Conservation (phyloP, 2,329 filamentous ascomycete species). For the Pseudogymnoascus verrucosus region DNA sequence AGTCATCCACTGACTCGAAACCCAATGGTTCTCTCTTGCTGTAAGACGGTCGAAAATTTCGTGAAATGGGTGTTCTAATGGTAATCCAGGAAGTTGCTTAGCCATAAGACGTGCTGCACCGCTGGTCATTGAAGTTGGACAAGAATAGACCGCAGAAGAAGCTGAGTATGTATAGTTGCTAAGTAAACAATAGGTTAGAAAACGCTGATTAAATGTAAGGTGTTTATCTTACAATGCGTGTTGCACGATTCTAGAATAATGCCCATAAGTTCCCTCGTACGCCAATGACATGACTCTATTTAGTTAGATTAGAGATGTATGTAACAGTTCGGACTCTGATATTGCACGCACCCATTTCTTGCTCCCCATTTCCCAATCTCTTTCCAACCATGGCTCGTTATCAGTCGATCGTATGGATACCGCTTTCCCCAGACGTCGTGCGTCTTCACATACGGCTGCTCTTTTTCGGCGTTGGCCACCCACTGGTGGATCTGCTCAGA, state of each 20-base stretch:
- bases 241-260: conserved; percentile 35
- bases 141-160: conserved; percentile 40
- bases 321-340: not conserved
- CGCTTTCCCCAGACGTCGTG: conserved; percentile 11
- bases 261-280: conserved; percentile 32
- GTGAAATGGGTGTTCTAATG: conserved; percentile 23
- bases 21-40: conserved; percentile 38
- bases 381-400: conserved; percentile 13
- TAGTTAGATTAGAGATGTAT: not conserved
- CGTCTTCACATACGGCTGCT: conserved; percentile 9
- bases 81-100: conserved; percentile 15
- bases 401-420: conserved; percentile 7
- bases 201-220: not conserved
- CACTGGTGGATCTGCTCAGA: conserved; percentile 9
- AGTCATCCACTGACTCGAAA: conserved; percentile 50
- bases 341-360: conserved; percentile 8
- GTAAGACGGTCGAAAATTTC: conserved; percentile 32
- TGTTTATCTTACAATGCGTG: conserved; percentile 29
- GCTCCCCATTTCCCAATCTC: conserved; percentile 11
- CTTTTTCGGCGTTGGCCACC: conserved; percentile 13
- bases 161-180: conserved; percentile 38
- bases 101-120: conserved; percentile 29
- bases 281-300: conserved; percentile 32
- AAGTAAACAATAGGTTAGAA: conserved; percentile 6
- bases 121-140: conserved; percentile 43